Evolutionary conservation across 345 rosid species (phyloP), one percentile per base, ranked within the genome.

Genomic region (Eucalyptus virginea): DNA sequence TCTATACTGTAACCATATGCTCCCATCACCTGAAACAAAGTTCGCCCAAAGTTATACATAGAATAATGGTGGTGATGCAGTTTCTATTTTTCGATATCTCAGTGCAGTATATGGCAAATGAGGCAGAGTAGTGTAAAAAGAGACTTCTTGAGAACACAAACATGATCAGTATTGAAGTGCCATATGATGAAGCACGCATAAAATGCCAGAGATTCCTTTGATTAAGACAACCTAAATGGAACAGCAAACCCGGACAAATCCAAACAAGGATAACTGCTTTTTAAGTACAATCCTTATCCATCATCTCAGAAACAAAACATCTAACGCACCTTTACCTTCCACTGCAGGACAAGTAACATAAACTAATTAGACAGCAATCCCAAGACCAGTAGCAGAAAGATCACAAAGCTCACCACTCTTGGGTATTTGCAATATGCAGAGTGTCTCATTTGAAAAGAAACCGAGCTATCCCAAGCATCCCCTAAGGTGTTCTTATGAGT

Each of bases 1-100:
- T 98, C 99, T 86, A 98, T 97, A 94, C 93, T 96, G 92, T 95
- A 97, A 88, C 99, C 99, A 93, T 98, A 97, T 81, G 97, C 95
- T 86, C 95, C 96, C 97, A 98, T 96, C 90, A 97, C 99, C 99
- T 97, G 92, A 89, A 87, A 54, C 89, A 93, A 49, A 60, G 47
- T 50, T 90, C 50, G 49, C 85, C 65, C 52, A 89, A 32, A 87
- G 87, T 77, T 85, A 83, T 47, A 77, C 60, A 89, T 77, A 88
- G 58, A 86, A 7, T 32, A 15, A 58, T 34, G 87, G 86, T 47
- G 40, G 50, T 85, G 44, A 65, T 86, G 50, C 23, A 86, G 30
- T 69, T 62, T n/a, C 85, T 45, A 52, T 9, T 32, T 86, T 86
- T 72, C 8, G 26, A 72, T 72, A 42, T 23, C 47, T 77, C 47